Base-by-base conservation (phyloP, 2,329 filamentous ascomycete species). In the Dothideomycetes sp. region DNA sequence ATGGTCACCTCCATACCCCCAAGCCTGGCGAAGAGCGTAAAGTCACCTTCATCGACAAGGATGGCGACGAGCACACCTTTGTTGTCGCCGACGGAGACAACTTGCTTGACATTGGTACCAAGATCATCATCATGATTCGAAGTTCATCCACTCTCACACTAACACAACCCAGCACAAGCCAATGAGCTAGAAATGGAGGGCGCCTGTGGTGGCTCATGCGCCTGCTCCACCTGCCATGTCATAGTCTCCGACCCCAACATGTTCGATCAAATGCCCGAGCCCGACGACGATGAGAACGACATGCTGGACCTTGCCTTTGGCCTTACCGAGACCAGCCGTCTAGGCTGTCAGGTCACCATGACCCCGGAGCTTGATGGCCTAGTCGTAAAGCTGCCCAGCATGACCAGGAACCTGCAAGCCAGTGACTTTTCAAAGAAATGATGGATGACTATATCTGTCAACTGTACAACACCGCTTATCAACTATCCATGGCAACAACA, bases 121-220 rank as follows among this genome's bases (percentile, higher is more conserved):
- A n/a, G 7, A 15, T 15, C 15, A 12, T 16, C 30, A 12, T 12
- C 7, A 27, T 7, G 22, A 12, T 27, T 12, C 22, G 22, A 27
- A 27, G 12, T 27, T 27, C 7, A 27, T n/a, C 4, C 24, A 9
- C 5, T 18, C 32, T 35, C 22, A 35, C 38, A 19, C 32, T 35
- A 24, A 35, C 31, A n/a, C 5, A 8, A n/a, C 9, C n/a, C 14
- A 41, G 39, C 89, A 16, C 89, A 95, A 60, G 85, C 83, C 34
- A 77, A 96, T 61, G 89, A 96, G 56, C 69, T 98, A 31, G 91
- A 98, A 61, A 96, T 98, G 89, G 91, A 98, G 69, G 77, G 91
- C 45, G 91, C 91, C 10, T 98, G 91, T 56, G 91, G 91, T 50
- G 91, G 87, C 16, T 91, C 84, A 24, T 94, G 87, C 63, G 87